These are phyloP conservation scores for Aspergillus clavatus DNA, from an alignment of 2,329 filamentous ascomycete genomes.

Conservation along the genomic window DNA sequence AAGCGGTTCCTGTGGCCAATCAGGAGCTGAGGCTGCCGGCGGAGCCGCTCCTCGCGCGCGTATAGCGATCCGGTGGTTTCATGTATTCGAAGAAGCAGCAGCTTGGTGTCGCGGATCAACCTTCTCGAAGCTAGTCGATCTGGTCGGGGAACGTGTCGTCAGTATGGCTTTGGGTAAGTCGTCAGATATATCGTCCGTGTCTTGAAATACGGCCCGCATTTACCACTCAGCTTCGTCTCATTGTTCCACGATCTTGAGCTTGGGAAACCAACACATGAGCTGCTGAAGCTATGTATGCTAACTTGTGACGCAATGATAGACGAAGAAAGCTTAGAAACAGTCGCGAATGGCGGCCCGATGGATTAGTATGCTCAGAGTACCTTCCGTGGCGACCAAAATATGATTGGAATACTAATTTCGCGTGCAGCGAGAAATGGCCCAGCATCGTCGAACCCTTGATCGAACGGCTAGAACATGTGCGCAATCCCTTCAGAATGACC, in stretches of 20 bases:
- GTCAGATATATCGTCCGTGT: neutral
- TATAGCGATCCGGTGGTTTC: conserved; percentile 1
- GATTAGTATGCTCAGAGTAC: conserved; percentile 47
- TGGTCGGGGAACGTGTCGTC: neutral
- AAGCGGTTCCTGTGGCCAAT: conserved; percentile 19
- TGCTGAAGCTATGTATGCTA: neutral
- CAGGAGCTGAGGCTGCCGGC: conserved; percentile 2
- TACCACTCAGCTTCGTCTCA: neutral
- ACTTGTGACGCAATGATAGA: conserved; percentile 26
- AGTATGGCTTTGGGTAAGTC: conserved; percentile 18
- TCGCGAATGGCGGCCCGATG: conserved; percentile 55
- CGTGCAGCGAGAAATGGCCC: conserved; percentile 63
- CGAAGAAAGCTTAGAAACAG: conserved; percentile 52
- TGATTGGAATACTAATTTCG: conserved; percentile 25
- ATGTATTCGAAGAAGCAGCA: neutral
- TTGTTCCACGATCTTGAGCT: neutral
- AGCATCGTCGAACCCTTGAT: conserved; percentile 61
- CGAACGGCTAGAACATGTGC: conserved; percentile 62
- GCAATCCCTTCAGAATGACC: conserved; percentile 8
- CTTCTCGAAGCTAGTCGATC: neutral
- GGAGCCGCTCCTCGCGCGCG: conserved; percentile 10
- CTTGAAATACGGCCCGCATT: neutral
- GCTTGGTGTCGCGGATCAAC: neutral
- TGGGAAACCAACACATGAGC: neutral
- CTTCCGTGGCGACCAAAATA: neutral